Percentiles rank a stretch among this genome's conserved stretches.
Evolutionary conservation across 2,329 filamentous ascomycete species (phyloP).

Genomic region (Huntiella moniliformis): DNA sequence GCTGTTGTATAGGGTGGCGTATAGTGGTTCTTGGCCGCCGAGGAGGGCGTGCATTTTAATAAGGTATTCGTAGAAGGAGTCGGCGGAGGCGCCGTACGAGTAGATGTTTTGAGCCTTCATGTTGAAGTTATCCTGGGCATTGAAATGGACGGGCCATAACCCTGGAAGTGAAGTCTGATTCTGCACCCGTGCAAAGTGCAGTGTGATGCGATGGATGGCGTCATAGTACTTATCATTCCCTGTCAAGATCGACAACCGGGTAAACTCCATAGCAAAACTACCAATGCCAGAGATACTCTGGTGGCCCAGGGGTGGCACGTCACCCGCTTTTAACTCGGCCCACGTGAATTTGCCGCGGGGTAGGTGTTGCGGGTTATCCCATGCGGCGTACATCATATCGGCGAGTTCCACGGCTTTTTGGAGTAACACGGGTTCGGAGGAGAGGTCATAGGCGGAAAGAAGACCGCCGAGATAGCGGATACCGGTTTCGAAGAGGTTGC

Average conservation of each 20-base stretch:
- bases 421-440: constrained; percentile 34
- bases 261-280: constrained; percentile 42
- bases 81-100: constrained; percentile 35
- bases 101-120: constrained; percentile 28
- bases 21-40: constrained; percentile 30
- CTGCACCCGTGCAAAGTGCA: constrained; percentile 35
- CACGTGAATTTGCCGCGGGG: constrained; percentile 33
- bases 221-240: constrained; percentile 48
- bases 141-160: constrained; percentile 40
- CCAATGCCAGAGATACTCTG: constrained; percentile 25
- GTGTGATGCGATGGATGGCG: constrained; percentile 36
- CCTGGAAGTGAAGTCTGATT: constrained; percentile 36
- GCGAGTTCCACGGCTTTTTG: constrained; percentile 44
- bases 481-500: constrained; percentile 53
- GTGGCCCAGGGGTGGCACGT: constrained; percentile 18
- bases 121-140: constrained; percentile 32
- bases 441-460: constrained; percentile 50
- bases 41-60: constrained; percentile 46
- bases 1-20: constrained; percentile 22
- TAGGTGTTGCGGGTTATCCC: constrained; percentile 51
- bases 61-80: constrained; percentile 47
- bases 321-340: constrained; percentile 20
- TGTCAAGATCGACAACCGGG: constrained; percentile 44
- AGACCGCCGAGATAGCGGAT: constrained; percentile 55
- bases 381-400: constrained; percentile 44